Evolutionary conservation across 106 monocot genomes (phyloP), one percentile per base, ranked within the genome.

Genomic region (Dioscorea dumetorum): DNA sequence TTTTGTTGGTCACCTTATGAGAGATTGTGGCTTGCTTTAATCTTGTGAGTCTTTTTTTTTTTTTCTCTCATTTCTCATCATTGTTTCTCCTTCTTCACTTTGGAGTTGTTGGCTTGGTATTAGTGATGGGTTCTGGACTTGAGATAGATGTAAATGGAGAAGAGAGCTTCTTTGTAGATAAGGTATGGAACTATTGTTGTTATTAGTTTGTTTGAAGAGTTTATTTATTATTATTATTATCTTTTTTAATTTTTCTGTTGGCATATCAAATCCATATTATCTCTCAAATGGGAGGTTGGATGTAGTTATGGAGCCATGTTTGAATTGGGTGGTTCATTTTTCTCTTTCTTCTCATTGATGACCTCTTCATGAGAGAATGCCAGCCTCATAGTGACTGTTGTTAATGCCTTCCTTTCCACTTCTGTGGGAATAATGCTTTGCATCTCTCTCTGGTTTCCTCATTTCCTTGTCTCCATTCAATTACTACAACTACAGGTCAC

Each of bases 61-160:
- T 31, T 56, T 72, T 78, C 48, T 72, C 73, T 65, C 53, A 49
- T 60, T 63, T 49, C 53, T 41, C 70, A 82, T 88, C 78, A 76
- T 77, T 60, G 35, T 58, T 57, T 33, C 33, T 51, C 35, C 70
- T 69, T 49, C 20, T 73, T 48, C n/a, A 35, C 52, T 15, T 54
- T 54, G 13, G 54, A 19, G 19, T 54, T 54, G 54, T 54, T 19
- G 18, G 15, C 19, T 54, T 54, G 54, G 54, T 54, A 5, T 41
- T 5, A 41, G 41, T 41, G 5, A 41, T 53, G 70, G 62, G 21
- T 35, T 75, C 81, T 66, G 72, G 77, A 62, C 74, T 90, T 61
- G 74, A 83, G 53, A 74, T 85, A 52, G 85, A 90, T 61, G 85
- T 78, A 57, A 75, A 88, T 70, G 82, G 84, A 15, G 85, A 88